Evolutionary conservation across 345 rosid species (phyloP), one percentile per base, ranked within the genome.

Genomic region (Tarenaya hassleriana): DNA sequence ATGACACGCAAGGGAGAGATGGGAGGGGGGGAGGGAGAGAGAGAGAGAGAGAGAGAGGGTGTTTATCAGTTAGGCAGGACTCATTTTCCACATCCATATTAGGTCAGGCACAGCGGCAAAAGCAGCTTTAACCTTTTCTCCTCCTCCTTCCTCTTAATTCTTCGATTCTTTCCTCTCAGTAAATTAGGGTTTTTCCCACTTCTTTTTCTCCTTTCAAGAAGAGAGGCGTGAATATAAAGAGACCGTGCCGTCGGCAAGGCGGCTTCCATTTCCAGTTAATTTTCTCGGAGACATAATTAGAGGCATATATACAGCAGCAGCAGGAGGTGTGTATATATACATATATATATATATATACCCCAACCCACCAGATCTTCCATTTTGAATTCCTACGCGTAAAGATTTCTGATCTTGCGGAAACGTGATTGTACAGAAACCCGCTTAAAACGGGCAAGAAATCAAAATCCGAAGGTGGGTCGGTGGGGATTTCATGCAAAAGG

Each of bases 21-120:
- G 3, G 50, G 20, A 60, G 58, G 52, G n/a, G n/a, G n/a, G n/a
- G n/a, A n/a, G 29, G 10, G 35, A 52, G 27, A 50, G 17, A 66
- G 46, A 52, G 53, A 33, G 39, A 55, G 58, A 39, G 32, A n/a
- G n/a, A n/a, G n/a, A n/a, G n/a, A n/a, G n/a, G n/a, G n/a, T n/a
- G n/a, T n/a, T 66, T 46, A 63, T 55, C 37, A 66, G 56, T 62
- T 68, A 55, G 57, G 69, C 63, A 15, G 44, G 54, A 44, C 68
- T 39, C 42, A 55, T 62, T 62, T 61, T 63, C 52, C 70, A 43
- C 29, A 27, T 60, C 61, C 44, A 41, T 41, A 33, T 27, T 70
- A 77, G 72, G 75, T 75, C 77, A 68, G 20, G 66, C 52, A 34
- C 59, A 47, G 60, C 45, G 62, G 39, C 58, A 69, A 67, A n/a